A percentile compares a stretch with the other conserved stretches of the same genome.
Conservation (phyloP, 2,329 filamentous ascomycete species). For the Aspergillus pseudoglaucus region DNA sequence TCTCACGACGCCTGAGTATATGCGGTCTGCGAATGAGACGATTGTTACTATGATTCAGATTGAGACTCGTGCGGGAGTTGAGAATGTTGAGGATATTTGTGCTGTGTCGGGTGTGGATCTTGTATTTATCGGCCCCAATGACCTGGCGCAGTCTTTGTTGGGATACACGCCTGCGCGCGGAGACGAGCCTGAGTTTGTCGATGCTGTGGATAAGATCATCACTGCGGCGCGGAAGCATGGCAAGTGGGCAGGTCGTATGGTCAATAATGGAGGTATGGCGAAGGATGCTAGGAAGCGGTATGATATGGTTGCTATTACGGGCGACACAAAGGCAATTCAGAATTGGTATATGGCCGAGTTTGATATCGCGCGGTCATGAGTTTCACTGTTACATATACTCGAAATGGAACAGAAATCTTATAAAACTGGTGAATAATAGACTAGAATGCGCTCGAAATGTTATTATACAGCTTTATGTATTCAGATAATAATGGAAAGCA, state of each 20-base stretch:
- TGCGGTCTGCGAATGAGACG: slow-evolving; percentile 27
- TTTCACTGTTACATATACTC: too few species aligned
- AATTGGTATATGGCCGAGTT: slow-evolving; percentile 45
- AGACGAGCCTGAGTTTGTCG: slow-evolving; percentile 51
- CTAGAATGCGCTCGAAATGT: too few species aligned
- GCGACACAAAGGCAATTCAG: slow-evolving; percentile 44
- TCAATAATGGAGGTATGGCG: slow-evolving; percentile 38
- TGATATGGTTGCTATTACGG: slow-evolving; percentile 43
- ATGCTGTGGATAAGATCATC: slow-evolving; percentile 54
- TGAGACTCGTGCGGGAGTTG: slow-evolving; percentile 32
- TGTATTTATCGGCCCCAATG: slow-evolving; percentile 31
- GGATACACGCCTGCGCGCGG: slow-evolving; percentile 52
- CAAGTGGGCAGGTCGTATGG: slow-evolving; percentile 56
- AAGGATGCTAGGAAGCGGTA: slow-evolving; percentile 36
- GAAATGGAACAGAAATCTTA: neutral
- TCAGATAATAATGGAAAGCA: too few species aligned
- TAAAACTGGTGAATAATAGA: neutral
- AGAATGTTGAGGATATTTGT: slow-evolving; percentile 37
- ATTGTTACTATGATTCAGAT: slow-evolving; percentile 35
- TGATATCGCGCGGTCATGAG: slow-evolving; percentile 33
- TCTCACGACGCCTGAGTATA: slow-evolving; percentile 24
- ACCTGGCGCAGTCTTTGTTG: slow-evolving; percentile 47
- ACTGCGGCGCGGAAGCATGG: slow-evolving; percentile 54
- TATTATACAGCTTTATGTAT: too few species aligned
- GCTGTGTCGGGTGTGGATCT: slow-evolving; percentile 33